These are phyloP conservation scores for Eleusine coracana DNA, from an alignment of 176 grass and related monocot genomes.

Conservation along the genomic window DNA sequence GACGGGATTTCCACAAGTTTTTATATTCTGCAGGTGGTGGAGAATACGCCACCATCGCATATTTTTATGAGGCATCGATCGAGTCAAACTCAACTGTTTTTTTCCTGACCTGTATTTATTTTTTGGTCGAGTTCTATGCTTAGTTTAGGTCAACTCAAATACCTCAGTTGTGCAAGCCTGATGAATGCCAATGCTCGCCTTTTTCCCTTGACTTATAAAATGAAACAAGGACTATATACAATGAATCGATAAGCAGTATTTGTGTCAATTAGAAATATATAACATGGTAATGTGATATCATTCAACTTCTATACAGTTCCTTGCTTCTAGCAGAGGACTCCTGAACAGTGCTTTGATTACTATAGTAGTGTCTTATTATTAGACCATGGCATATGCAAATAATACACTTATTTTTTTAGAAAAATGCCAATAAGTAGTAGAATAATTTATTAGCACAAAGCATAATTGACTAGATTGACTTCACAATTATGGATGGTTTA, in stretches of 20 bases:
- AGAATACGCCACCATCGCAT: conserved; percentile 33
- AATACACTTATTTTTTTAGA: not conserved
- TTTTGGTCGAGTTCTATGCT: conserved; percentile 16
- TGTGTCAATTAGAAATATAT: not conserved
- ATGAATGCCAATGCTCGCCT: not conserved
- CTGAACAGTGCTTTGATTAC: not conserved
- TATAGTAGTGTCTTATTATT: not conserved
- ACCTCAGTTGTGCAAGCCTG: not conserved
- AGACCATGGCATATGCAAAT: conserved; percentile 20
- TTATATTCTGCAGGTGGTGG: conserved; percentile 30
- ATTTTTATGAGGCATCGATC: not conserved
- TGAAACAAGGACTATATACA: not conserved
- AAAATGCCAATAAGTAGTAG: not conserved
- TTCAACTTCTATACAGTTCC: conserved; percentile 25
- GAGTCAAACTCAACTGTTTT: conserved; percentile 40
- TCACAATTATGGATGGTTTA: not conserved
- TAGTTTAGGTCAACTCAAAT: conserved; percentile 40
- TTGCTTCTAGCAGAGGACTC: not conserved
- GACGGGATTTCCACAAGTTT: conserved; percentile 29
- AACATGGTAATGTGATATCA: not conserved
- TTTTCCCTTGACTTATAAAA: conserved; percentile 37
- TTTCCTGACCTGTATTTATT: conserved; percentile 44
- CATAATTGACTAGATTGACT: conserved; percentile 38
- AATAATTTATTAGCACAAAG: conserved; percentile 18
- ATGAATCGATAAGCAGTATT: not conserved